Conservation (phyloP, 306 rosid species). For the Quercus mongolica region DNA sequence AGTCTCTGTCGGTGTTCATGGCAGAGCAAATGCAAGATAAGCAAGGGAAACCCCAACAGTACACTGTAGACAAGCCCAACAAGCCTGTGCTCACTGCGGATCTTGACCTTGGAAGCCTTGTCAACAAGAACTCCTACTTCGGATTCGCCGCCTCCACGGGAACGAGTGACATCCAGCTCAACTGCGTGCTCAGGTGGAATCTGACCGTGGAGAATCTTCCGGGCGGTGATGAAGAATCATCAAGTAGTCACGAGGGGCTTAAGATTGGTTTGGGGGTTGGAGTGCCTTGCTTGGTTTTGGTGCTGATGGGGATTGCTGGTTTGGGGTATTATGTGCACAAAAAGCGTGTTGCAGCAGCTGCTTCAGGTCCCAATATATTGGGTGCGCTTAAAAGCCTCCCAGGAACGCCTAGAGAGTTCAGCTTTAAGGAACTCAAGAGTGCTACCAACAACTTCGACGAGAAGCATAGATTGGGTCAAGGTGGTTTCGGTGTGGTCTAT, state of each 20-base stretch:
- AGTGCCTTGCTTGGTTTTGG: slow-evolving; percentile 14
- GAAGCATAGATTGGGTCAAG: slow-evolving; percentile 56
- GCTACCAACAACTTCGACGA: slow-evolving; percentile 66
- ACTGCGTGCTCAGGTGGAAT: slow-evolving; percentile 69
- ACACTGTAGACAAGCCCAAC: slow-evolving; percentile 28
- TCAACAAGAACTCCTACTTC: slow-evolving; percentile 40
- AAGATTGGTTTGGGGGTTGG: slow-evolving; percentile 50
- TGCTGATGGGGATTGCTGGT: slow-evolving; percentile 16
- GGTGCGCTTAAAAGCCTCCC: slow-evolving; percentile 69
- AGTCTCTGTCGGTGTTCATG: slow-evolving; percentile 33
- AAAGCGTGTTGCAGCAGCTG: slow-evolving; percentile 11
- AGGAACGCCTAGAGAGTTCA: slow-evolving; percentile 66
- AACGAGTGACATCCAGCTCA: slow-evolving; percentile 21
- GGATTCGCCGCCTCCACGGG: slow-evolving; percentile 83
- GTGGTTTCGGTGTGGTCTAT: slow-evolving; percentile 73
- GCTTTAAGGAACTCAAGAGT: slow-evolving; percentile 52
- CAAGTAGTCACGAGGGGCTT: background rate
- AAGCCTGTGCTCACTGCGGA: slow-evolving; percentile 30
- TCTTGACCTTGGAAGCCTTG: slow-evolving; percentile 27
- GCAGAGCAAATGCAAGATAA: slow-evolving; percentile 19
- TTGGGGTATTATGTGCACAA: slow-evolving; percentile 10
- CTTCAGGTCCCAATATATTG: slow-evolving; percentile 32
- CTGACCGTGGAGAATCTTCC: slow-evolving; percentile 45
- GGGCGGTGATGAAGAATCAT: background rate
- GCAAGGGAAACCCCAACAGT: background rate